Percentiles rank a stretch among this genome's conserved stretches.
Evolutionary conservation across 1,284 basidiomycete species (phyloP).

Genomic region (Heliocybe sulcata): DNA sequence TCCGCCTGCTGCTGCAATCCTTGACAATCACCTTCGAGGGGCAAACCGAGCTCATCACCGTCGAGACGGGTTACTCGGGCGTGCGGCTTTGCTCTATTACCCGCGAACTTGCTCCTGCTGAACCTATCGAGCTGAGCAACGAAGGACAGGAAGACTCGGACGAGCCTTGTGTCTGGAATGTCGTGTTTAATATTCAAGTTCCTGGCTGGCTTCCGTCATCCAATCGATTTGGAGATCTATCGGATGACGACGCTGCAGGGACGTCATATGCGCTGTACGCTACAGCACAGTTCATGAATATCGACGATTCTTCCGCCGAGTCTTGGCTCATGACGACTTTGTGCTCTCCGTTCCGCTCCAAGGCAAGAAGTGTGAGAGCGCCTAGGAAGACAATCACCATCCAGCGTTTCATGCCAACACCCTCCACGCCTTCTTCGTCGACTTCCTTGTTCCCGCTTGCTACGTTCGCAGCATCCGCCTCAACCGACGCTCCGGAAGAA

Average conservation of each 20-base stretch:
- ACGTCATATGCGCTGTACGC: slow-evolving; percentile 63
- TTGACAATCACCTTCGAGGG: slow-evolving; percentile 70
- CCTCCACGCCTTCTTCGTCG: slow-evolving; percentile 14
- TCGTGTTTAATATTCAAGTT: slow-evolving; percentile 63
- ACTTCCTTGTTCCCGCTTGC: slow-evolving; percentile 14
- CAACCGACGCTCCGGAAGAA: slow-evolving; percentile 13
- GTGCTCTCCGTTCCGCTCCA: slow-evolving; percentile 37
- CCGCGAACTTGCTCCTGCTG: slow-evolving; percentile 47
- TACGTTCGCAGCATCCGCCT: slow-evolving; percentile 24
- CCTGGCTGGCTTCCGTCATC: slow-evolving; percentile 74
- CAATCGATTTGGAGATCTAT: slow-evolving; percentile 34
- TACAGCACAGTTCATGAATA: slow-evolving; percentile 45
- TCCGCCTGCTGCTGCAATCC: slow-evolving; percentile 54
- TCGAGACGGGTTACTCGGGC: slow-evolving; percentile 51
- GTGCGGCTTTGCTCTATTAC: slow-evolving; percentile 60
- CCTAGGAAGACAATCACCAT: slow-evolving; percentile 29
- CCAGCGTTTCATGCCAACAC: slow-evolving; percentile 36
- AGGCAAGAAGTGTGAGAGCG: slow-evolving; percentile 27
- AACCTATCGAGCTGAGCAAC: slow-evolving; percentile 51
- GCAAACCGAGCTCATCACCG: slow-evolving; percentile 58
- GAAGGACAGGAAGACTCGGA: slow-evolving; percentile 48
- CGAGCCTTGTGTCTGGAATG: slow-evolving; percentile 55
- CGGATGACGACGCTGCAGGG: slow-evolving; percentile 33
- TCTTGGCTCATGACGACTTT: slow-evolving; percentile 38
- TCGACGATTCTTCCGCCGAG: slow-evolving; percentile 30